Base-by-base conservation (phyloP, 352 stramenopile genomes). In the Phytophthora colocasiae region DNA sequence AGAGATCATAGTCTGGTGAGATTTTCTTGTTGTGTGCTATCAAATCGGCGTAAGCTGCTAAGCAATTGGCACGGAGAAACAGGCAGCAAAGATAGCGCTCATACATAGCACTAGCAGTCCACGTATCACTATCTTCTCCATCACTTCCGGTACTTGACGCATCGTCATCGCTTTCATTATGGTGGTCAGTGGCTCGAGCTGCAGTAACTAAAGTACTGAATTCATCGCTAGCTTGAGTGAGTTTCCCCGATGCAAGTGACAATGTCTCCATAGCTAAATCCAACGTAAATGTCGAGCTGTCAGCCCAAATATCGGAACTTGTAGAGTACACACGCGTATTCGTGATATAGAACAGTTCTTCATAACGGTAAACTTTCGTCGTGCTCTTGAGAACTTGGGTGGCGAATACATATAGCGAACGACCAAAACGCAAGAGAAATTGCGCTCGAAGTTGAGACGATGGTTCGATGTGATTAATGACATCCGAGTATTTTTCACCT, bases 401-500 rank as follows among this genome's bases (percentile, higher is more conserved):
- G 1, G 79, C 81, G 38, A 91, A 88, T 5, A 91, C 73, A 40
- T 74, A 89, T 9, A 93, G 54, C 1, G 85, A 92, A 0, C 58
- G 58, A 1, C 80, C 85, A 62, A 90, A 93, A 0, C 83, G 78
- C 12, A 73, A 40, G 2, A 90, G 71, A 17, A 85, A 63, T 2
- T 55, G 58, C 12, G 66, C 69, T 52, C 80, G 66, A 19, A 75
- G 63, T 8, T 80, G 10, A 17, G 58, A 10, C 17, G 51, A 47
- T 15, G 46, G 8, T 2, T 85, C 74, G 7, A 87, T 56, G 10
- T 80, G 61, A 2, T 52, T 71, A 27, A 92, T 72, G 7, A 81
- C 80, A 14, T 89, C 69, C 1, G 83, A 73, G 36, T 92, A 91
- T n/a, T 86, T 89, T 66, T 91, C 79, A 3, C 81, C 77, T 8